phyloP scores from a whole-genome alignment of 805 yeast species.

The Suhomyces sp. region DNA sequence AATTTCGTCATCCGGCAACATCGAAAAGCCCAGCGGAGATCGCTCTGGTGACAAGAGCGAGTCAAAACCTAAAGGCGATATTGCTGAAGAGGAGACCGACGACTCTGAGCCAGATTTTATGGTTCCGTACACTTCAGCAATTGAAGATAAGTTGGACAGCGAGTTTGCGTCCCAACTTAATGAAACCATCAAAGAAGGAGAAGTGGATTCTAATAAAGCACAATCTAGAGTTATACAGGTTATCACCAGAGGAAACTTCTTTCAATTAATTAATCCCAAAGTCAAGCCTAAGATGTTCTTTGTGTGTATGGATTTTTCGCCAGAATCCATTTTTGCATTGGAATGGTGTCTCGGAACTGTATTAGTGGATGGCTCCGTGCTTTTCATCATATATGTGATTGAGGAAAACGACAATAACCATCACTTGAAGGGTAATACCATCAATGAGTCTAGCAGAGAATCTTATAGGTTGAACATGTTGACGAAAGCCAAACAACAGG shows the following conservation, averaged over 20 bases:
- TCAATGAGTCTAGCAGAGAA: slow-evolving; percentile 37
- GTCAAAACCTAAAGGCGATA: neutral
- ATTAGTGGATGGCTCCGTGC: slow-evolving; percentile 75
- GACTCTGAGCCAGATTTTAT: slow-evolving; percentile 26
- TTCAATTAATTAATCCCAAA: slow-evolving; percentile 45
- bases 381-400: slow-evolving; percentile 65
- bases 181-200: slow-evolving; percentile 53
- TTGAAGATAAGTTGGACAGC: slow-evolving; percentile 61
- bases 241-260: slow-evolving; percentile 66
- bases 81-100: slow-evolving; percentile 5
- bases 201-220: slow-evolving; percentile 49
- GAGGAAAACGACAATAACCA: slow-evolving; percentile 46
- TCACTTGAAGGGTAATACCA: slow-evolving; percentile 38
- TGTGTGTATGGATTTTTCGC: slow-evolving; percentile 77
- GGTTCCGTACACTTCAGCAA: slow-evolving; percentile 68
- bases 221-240: slow-evolving; percentile 66
- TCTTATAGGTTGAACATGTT: slow-evolving; percentile 37
- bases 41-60: neutral
- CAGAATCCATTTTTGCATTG: slow-evolving; percentile 78
- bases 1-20: neutral
- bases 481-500: slow-evolving; percentile 43
- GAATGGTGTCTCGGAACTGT: slow-evolving; percentile 89
- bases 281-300: slow-evolving; percentile 59
- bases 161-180: slow-evolving; percentile 55
- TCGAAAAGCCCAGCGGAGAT: neutral